These are phyloP conservation scores for Fraxinus sp. DNA, from an alignment of 305 asterid genomes.

Conservation along the genomic window DNA sequence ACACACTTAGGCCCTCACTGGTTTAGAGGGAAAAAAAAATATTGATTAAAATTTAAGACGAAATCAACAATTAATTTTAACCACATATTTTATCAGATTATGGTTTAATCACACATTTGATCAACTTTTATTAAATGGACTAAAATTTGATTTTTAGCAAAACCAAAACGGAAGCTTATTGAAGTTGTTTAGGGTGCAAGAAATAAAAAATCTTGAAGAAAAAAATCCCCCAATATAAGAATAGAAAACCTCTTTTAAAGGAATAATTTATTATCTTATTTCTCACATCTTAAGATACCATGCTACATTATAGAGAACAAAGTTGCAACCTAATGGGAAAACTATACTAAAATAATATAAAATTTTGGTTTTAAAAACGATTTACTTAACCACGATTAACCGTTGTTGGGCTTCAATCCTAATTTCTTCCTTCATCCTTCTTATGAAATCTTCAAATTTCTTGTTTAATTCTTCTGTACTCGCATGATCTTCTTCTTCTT, in stretches of 20 bases:
- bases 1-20: not conserved
- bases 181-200: not conserved
- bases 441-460: slow-evolving; percentile 44
- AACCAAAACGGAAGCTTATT: not conserved
- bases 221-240: not conserved
- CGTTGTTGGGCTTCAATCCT: slow-evolving; percentile 21
- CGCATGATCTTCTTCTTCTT: slow-evolving; percentile 14
- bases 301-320: too few species aligned
- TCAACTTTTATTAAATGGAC: not conserved
- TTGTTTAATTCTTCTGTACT: slow-evolving; percentile 39
- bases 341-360: not conserved
- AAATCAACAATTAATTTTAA: too few species aligned
- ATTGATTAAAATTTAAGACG: not conserved
- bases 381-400: not conserved
- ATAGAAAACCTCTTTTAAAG: not conserved
- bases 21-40: not conserved
- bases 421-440: slow-evolving; percentile 44
- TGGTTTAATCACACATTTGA: not conserved
- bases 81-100: too few species aligned
- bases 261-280: too few species aligned
- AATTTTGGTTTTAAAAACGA: not conserved
- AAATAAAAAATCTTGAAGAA: not conserved
- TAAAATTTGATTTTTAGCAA: not conserved
- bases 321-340: not conserved
- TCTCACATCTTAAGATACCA: too few species aligned